These are phyloP conservation scores for Coffea canephora DNA, from an alignment of 257 asterid species.

Conservation along the genomic window DNA sequence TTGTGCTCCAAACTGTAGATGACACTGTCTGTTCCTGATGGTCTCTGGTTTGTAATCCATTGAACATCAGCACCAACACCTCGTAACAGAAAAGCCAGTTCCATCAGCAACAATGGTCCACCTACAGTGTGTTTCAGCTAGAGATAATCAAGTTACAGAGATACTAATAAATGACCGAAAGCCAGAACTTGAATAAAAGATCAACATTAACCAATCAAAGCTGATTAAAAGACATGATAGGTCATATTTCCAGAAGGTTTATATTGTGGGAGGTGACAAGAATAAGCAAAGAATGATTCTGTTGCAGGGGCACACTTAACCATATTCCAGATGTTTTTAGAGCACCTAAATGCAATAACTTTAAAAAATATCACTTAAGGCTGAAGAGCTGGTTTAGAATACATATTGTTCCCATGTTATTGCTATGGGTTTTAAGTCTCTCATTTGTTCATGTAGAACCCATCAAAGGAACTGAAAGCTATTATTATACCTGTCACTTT, in stretches of 20 bases:
- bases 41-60: conserved; percentile 77
- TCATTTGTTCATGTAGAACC: not conserved
- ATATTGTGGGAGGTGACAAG: not conserved
- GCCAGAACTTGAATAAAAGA: not conserved
- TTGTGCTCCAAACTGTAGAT: conserved; percentile 41
- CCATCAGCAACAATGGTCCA: conserved; percentile 81
- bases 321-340: not conserved
- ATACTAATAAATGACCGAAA: conserved; percentile 6
- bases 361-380: not conserved
- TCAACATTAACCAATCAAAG: not conserved
- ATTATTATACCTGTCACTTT: not conserved
- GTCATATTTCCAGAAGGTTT: not conserved
- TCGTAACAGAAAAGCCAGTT: conserved; percentile 79
- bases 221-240: not conserved
- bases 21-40: conserved; percentile 44
- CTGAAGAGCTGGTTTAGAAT: not conserved
- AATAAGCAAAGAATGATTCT: not conserved
- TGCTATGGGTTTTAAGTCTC: not conserved
- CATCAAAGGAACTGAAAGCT: not conserved
- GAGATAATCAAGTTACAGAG: not conserved
- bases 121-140: conserved; percentile 37
- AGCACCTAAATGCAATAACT: not conserved
- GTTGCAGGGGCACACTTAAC: not conserved
- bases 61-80: conserved; percentile 63
- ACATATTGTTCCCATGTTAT: not conserved